phyloP scores from a whole-genome alignment of 1,284 basidiomycete genomes.

The Psilocybe mexicana region DNA sequence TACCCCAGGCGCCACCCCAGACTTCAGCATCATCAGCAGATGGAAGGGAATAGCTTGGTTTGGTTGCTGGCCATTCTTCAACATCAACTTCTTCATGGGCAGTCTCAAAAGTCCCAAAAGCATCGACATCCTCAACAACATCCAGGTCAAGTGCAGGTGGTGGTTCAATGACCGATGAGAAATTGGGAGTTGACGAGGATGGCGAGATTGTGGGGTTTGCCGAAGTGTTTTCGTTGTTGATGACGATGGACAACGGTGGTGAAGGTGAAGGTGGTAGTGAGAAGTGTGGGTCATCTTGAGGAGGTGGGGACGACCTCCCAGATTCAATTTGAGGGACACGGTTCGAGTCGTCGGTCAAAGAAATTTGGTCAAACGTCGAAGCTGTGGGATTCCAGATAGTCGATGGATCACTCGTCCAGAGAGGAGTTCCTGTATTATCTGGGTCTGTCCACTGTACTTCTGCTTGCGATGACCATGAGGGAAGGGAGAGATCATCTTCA shows the following conservation, averaged over 20 bases:
- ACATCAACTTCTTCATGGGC: conserved; percentile 35
- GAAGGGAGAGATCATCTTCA: conserved; percentile 51
- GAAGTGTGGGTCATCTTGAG: conserved; percentile 2
- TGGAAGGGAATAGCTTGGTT: conserved; percentile 32
- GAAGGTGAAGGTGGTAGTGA: neutral
- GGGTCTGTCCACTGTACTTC: conserved; percentile 49
- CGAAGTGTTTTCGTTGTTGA: conserved; percentile 2
- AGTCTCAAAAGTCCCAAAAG: conserved; percentile 63
- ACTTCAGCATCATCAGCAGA: conserved; percentile 35
- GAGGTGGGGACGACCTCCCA: conserved; percentile 1
- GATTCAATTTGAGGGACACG: conserved; percentile 16
- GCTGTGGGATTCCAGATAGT: conserved; percentile 21
- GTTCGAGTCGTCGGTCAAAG: conserved; percentile 27
- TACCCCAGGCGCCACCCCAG: conserved; percentile 48
- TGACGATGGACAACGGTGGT: neutral
- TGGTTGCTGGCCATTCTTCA: conserved; percentile 34
- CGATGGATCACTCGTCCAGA: conserved; percentile 32
- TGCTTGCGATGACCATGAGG: conserved; percentile 53
- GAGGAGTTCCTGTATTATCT: conserved; percentile 34
- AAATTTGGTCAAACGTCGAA: conserved; percentile 41
- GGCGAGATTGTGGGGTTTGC: neutral
- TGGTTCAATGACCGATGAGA: conserved; percentile 9
- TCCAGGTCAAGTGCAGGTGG: conserved; percentile 12
- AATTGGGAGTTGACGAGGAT: neutral
- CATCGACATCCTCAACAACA: conserved; percentile 46